Evolutionary conservation across 768 basidiomycete genomes (phyloP), one percentile per base, ranked within the genome.

Genomic region (Mycena filopes): DNA sequence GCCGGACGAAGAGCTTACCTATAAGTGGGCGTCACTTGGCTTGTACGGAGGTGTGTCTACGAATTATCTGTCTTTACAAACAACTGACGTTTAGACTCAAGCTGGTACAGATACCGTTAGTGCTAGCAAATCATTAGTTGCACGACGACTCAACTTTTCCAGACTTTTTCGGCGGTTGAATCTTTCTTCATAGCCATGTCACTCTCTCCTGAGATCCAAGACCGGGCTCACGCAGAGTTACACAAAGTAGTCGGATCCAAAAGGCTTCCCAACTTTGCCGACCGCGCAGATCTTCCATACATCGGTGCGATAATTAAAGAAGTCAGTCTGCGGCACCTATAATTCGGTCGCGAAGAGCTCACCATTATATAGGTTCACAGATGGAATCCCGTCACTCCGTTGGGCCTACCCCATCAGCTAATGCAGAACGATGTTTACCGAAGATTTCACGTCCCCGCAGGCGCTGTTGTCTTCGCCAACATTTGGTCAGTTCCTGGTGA

Each of bases 221-320:
- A 60, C 50, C 71, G 70, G 48, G 77, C 74, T 1, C 73, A 76
- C 28, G 60, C 55, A 29, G 79, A 78, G 53, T 48, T 79, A 15
- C 65, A 72, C 13, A 26, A 45, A 5, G 73, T 75, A 12, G 55
- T 78, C 9, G 78, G 77, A 16, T 50, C 46, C 18, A 63, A 69
- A 18, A 66, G 79, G 4, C 71, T 79, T 0, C 77, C 78, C 11
- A 62, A 63, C 12, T 72, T 75, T 57, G 66, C 51, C 4, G 79
- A 80, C 33, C 55, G 70, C 4, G 42, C 41, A 20, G n/a, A 57
- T 43, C 69, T 74, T 8, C 69, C 73, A 3, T 74, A 73, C 43
- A 45, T 74, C 13, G 50, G 64, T 2, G 70, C 68, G 4, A 33
- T 74, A 7, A n/a, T 70, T 41, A 43, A 60, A 42, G 73, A 74